These are phyloP conservation scores for Exophiala sideris DNA, from an alignment of 2,329 filamentous ascomycete species.

Conservation along the genomic window DNA sequence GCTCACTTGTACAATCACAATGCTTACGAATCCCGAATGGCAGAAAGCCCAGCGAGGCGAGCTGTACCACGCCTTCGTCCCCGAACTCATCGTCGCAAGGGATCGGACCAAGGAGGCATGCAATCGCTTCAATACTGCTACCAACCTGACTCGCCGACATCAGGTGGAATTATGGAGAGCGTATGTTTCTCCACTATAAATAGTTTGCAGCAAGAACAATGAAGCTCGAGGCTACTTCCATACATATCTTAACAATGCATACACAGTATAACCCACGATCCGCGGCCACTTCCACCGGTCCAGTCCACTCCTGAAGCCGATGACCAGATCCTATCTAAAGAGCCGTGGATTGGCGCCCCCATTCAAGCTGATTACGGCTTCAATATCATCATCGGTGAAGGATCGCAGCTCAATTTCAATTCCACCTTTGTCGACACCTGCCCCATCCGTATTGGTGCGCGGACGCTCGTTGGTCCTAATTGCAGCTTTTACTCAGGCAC, in stretches of 20 bases:
- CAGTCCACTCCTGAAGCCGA: slow-evolving; percentile 60
- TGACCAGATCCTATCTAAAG: slow-evolving; percentile 59
- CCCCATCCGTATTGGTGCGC: slow-evolving; percentile 68
- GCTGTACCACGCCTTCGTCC: slow-evolving; percentile 70
- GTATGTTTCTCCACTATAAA: slow-evolving; percentile 42
- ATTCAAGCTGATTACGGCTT: slow-evolving; percentile 74
- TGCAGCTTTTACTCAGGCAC: slow-evolving; percentile 71
- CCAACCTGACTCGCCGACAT: slow-evolving; percentile 58
- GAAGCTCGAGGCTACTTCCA: too few species aligned
- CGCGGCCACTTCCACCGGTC: slow-evolving; percentile 56
- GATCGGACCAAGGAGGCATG: slow-evolving; percentile 61
- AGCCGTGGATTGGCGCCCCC: slow-evolving; percentile 68
- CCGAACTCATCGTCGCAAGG: slow-evolving; percentile 62
- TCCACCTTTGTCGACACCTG: slow-evolving; percentile 75
- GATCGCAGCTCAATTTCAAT: slow-evolving; percentile 74
- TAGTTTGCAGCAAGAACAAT: too few species aligned
- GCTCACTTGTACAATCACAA: not conserved
- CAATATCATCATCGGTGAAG: slow-evolving; percentile 67
- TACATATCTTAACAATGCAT: slow-evolving; percentile 28
- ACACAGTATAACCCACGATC: slow-evolving; percentile 30
- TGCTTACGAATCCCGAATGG: slow-evolving; percentile 27
- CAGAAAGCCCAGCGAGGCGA: slow-evolving; percentile 62
- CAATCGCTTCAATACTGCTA: slow-evolving; percentile 61
- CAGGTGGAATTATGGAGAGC: slow-evolving; percentile 67
- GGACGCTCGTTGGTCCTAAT: slow-evolving; percentile 76